Conservation (phyloP, 2,329 filamentous ascomycete genomes). For the Ophiostoma pallidulum region DNA sequence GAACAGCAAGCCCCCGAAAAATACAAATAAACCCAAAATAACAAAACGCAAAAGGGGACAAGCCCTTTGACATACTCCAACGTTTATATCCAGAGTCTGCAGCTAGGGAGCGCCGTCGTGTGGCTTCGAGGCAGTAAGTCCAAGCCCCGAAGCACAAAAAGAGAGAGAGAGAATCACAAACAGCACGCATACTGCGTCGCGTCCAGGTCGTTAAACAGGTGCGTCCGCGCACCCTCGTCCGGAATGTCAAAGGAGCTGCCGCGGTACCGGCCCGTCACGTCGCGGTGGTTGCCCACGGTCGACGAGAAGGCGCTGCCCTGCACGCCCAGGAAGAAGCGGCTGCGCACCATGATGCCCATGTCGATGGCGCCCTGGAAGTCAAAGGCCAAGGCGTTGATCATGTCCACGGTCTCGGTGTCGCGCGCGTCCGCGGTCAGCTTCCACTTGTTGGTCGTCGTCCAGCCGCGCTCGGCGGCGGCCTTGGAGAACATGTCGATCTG, state of each 20-base stretch:
- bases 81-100: too few species aligned
- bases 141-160: too few species aligned
- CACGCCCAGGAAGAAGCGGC: conserved; percentile 26
- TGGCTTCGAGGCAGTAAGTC: too few species aligned
- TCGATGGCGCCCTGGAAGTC: conserved; percentile 28
- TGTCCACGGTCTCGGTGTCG: conserved; percentile 16
- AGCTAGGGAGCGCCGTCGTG: too few species aligned
- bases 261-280: conserved; percentile 26
- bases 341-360: conserved; percentile 25
- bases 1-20: too few species aligned
- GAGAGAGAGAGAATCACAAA: too few species aligned
- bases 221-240: conserved; percentile 25
- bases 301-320: conserved; percentile 27
- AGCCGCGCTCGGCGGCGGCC: conserved; percentile 24
- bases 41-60: too few species aligned
- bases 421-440: conserved; percentile 15
- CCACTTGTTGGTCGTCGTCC: conserved; percentile 28
- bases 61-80: too few species aligned
- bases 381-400: conserved; percentile 23
- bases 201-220: conserved; percentile 27
- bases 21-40: too few species aligned
- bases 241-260: conserved; percentile 23
- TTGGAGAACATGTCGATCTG: conserved; percentile 24
- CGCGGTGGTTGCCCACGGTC: conserved; percentile 25
- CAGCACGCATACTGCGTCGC: conserved; percentile 25